Base-by-base conservation (phyloP, 345 rosid genomes). In the Brassica juncea region DNA sequence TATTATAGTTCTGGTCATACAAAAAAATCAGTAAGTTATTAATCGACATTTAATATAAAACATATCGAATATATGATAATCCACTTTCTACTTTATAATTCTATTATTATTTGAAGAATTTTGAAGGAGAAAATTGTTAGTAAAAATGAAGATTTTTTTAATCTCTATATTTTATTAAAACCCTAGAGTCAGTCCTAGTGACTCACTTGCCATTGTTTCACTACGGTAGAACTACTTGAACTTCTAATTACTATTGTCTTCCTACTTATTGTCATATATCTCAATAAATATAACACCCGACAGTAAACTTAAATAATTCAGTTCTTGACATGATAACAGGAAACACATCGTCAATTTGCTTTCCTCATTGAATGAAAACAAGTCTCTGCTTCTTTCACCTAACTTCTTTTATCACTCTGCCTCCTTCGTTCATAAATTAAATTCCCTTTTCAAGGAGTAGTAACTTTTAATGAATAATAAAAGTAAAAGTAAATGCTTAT, bases 261-360 rank as follows among this genome's bases (percentile, higher is more conserved):
- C 12, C 63, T 23, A 9, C n/a, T 58, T 12, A 34, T 32, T 68
- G 67, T 25, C 28, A 78, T 65, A 78, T 65, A 64, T 19, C 77
- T 71, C 76, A 65, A 72, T 78, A 78, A 78, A 57, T 78, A 71
- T 78, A 71, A 55, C 55, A 63, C 37, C 81, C 81, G 81, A 78
- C 77, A 78, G 25, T 34, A 57, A 58, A 78, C 66, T 65, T 65
- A 65, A 71, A 16, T 42, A 65, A 28, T 66, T 72, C 12, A 78
- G 8, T 72, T 55, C 66, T 72, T 67, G 73, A 68, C 30, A 66
- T 19, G 72, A 58, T 47, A 14, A 44, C 63, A 72, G 77, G 77
- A 79, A 34, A 79, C 82, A 79, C 63, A 66, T 16, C 63, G 77
- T 72, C 73, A 79, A 66, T 67, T 79, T 72, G 73, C 65, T 66